Conservation (phyloP, 768 basidiomycete species). For the Lentinula detonsa region DNA sequence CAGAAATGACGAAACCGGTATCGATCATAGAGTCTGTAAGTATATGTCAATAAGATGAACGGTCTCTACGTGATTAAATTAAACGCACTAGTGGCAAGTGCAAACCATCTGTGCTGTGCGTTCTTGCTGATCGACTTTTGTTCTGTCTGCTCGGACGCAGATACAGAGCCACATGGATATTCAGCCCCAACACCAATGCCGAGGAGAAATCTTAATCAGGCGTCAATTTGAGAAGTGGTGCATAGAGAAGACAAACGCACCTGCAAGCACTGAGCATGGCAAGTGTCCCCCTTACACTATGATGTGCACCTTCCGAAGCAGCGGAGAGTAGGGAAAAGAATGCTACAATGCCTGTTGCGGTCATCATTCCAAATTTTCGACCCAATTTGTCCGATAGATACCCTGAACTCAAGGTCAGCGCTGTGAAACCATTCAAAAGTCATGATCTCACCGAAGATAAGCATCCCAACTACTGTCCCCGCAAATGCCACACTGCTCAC, state of each 20-base stretch:
- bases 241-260: slow-evolving; percentile 25
- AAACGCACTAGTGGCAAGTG: slow-evolving; percentile 77
- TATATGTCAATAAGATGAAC: not conserved
- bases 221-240: not conserved
- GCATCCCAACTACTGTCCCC: slow-evolving; percentile 79
- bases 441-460: slow-evolving; percentile 49
- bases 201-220: slow-evolving; percentile 60
- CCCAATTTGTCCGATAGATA: slow-evolving; percentile 84
- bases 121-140: slow-evolving; percentile 72
- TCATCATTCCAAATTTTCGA: slow-evolving; percentile 87
- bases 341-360: slow-evolving; percentile 77
- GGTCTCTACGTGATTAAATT: not conserved
- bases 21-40: slow-evolving; percentile 77
- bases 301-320: slow-evolving; percentile 73
- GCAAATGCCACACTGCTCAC: slow-evolving; percentile 74
- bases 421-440: not conserved
- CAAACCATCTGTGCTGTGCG: slow-evolving; percentile 82
- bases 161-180: slow-evolving; percentile 88
- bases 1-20: slow-evolving; percentile 69
- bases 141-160: slow-evolving; percentile 87
- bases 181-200: slow-evolving; percentile 88
- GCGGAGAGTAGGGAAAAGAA: slow-evolving; percentile 82
- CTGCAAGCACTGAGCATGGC: slow-evolving; percentile 77
- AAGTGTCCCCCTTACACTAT: slow-evolving; percentile 63
- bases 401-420: slow-evolving; percentile 21